Evolutionary conservation across 176 grass and related monocot genomes (phyloP), one percentile per base, ranked within the genome.

Genomic region (Eleusine coracana): DNA sequence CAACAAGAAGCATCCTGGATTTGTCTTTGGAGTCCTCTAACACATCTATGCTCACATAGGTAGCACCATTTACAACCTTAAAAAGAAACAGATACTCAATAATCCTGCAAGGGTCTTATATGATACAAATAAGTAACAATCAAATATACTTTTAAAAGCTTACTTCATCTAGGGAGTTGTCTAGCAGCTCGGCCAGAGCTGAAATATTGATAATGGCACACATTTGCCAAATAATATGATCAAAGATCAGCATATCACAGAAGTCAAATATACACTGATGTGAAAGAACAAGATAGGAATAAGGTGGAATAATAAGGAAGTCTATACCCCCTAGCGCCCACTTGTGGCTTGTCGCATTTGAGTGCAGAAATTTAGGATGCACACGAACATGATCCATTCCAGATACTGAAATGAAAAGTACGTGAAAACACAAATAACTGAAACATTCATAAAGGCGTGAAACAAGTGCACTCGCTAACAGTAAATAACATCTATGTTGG

Each of bases 311-410:
- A n/a, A 74, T 69, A 61, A 79, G 75, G 37, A 66, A 68, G 68
- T 37, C 40, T 60, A 80, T 93, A 99, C 96, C 96, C 28, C 96
- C 96, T 64, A 99, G 85, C 21, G 96, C 93, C 96, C 96, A 99
- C 77, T 99, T 99, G 89, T 99, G 96, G 87, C 96, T 99, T 23
- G 96, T 99, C 46, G 96, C 96, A 86, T 99, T 99, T 77, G 96
- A 99, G 89, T 99, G 96, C 73, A 99, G 81, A 86, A 99, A 99
- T 51, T 83, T 96, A 29, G 96, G 96, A 77, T 99, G 96, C 37
- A 99, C 93, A 75, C 96, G 92, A 17, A 96, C 91, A 83, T 94
- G 96, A 79, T 99, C 96, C 83, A 99, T 80, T 72, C 91, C 91
- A 71, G 86, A 66, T 48, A 42, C 88, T 93, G 87, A 98, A 89